Evolutionary conservation across 2,329 filamentous ascomycete species (phyloP).

Genomic region (Daldinia eschscholtzii): DNA sequence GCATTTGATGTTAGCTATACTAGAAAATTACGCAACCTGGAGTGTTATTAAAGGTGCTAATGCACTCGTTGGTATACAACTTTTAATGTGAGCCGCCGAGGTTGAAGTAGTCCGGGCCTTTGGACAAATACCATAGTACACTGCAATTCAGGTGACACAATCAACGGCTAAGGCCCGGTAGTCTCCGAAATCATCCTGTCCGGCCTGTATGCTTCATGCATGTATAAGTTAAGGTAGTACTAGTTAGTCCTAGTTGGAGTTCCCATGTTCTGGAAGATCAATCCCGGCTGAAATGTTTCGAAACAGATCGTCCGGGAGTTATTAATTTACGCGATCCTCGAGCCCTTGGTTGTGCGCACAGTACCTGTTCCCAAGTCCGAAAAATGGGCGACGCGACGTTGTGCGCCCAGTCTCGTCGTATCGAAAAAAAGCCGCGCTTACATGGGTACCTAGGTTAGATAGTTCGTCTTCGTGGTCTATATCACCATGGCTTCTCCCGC

Average conservation of each 20-base stretch:
- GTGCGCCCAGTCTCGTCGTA: conserved; percentile 26
- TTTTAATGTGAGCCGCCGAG: not conserved
- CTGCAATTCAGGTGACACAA: no score
- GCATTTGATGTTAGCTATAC: no score
- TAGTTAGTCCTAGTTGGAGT: not conserved
- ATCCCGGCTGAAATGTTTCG: conserved; percentile 36
- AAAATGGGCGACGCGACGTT: conserved; percentile 29
- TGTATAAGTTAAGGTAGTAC: no score
- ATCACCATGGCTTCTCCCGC: conserved; percentile 1
- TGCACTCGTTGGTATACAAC: not conserved
- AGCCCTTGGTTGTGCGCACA: conserved; percentile 21
- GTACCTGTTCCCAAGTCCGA: conserved; percentile 12
- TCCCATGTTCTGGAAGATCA: conserved; percentile 14
- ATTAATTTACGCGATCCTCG: conserved; percentile 25
- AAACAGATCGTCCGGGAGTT: conserved; percentile 39
- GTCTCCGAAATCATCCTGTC: not conserved
- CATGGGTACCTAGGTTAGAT: no score
- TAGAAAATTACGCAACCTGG: not conserved
- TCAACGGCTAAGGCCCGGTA: not conserved
- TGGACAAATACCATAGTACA: not conserved
- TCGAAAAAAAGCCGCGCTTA: conserved; percentile 4
- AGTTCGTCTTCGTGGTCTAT: not conserved
- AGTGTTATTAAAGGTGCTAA: not conserved
- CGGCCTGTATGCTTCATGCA: no score
- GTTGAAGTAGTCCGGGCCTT: not conserved